Evolutionary conservation across 2,329 filamentous ascomycete species (phyloP).

Genomic region (Knoxdaviesia proteae): DNA sequence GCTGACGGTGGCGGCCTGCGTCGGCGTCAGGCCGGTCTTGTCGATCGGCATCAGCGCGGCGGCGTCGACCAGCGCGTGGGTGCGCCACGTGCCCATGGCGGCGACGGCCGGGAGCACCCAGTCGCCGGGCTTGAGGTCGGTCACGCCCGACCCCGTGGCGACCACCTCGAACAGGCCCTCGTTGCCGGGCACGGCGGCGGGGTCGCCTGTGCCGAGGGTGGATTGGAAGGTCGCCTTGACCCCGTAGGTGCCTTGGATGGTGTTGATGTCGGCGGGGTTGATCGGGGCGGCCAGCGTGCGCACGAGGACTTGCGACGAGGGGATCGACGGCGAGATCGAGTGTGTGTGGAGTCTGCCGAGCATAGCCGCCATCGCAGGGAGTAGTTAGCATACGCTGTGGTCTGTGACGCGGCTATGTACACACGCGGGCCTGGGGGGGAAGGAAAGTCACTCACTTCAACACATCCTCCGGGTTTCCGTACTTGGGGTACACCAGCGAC

Average conservation of each 20-base stretch:
- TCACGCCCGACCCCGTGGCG: constrained; percentile 36
- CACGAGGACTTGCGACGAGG: constrained; percentile 45
- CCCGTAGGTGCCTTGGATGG: constrained; percentile 91
- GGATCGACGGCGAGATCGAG: constrained; percentile 57
- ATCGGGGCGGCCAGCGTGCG: constrained; percentile 80
- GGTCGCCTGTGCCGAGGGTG: constrained; percentile 52
- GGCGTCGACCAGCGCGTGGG: constrained; percentile 51
- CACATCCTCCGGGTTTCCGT: constrained; percentile 56
- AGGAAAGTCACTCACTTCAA: constrained; percentile 24
- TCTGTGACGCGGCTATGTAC: too few species aligned
- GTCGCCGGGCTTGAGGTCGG: constrained; percentile 48
- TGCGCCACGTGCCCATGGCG: constrained; percentile 85
- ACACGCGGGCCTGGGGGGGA: neutral
- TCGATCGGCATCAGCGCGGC: constrained; percentile 47
- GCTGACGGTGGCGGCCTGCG: constrained; percentile 70
- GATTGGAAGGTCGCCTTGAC: constrained; percentile 60
- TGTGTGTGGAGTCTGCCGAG: constrained; percentile 41
- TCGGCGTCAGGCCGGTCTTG: constrained; percentile 45
- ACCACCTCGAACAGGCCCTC: constrained; percentile 90
- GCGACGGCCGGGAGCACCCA: constrained; percentile 81
- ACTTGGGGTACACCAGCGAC: constrained; percentile 53
- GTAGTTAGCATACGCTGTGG: too few species aligned
- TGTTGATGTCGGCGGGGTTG: constrained; percentile 96
- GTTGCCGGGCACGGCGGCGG: constrained; percentile 66
- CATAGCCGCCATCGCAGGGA: neutral